Base-by-base conservation (phyloP, 768 basidiomycete species). In the Lentinula lateritia region DNA sequence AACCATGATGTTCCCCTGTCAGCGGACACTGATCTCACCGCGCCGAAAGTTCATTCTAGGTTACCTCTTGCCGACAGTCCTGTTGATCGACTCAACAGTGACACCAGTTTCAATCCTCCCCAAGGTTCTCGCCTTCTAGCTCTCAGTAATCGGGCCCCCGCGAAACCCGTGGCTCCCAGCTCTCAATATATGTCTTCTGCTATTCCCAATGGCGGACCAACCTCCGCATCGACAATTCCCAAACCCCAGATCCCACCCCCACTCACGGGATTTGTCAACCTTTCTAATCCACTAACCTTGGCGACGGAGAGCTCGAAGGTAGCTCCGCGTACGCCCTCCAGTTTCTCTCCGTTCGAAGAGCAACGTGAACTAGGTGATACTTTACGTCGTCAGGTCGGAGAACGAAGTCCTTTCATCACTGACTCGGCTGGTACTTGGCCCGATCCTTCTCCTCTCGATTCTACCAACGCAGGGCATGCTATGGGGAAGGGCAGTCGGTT, bases 401-500 rank as follows among this genome's bases (percentile, higher is more conserved):
- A 61, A 12, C 61, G 53, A 46, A 45, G 20, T 12, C 34, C 53
- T 13, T 61, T 55, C 48, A n/a, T 41, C 4, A 9, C 62, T 45
- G 62, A 62, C 8, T 38, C 57, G 15, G 56, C 20, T 15, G 57
- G 55, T 12, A 16, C 36, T 4, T 58, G 62, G 62, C 55, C 62
- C 13, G 62, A 62, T 32, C 41, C 50, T 50, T 20, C 50, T 9
- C 32, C 50, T n/a, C 5, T 42, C 38, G 58, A 54, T 60, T 64
- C 70, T 50, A 71, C 69, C 56, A 76, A 75, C 28, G 77, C 78
- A 32, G 78, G 81, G 36, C 76, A 82, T 68, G 77, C 83, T 13
- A 74, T 78, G 36, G 79, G 78, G 28, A 91, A 88, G 71, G 91
- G 91, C 43, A 93, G 91, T 69, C 86, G 92, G 41, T 89, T 93